Evolutionary conservation across 2,329 filamentous ascomycete species (phyloP).

Genomic region (Thielaviopsis populi): DNA sequence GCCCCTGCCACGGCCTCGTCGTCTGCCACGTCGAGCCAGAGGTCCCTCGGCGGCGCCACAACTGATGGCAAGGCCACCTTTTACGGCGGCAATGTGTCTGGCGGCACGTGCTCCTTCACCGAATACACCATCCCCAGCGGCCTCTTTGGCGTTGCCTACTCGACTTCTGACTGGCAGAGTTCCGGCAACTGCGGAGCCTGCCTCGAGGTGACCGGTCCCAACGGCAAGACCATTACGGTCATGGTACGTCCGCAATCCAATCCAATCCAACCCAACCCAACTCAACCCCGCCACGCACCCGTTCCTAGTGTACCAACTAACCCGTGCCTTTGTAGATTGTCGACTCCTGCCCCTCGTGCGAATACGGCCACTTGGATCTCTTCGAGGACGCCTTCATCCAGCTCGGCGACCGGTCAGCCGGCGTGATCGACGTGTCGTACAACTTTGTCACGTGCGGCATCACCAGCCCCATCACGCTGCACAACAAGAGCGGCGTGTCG

Average conservation of each 20-base stretch:
- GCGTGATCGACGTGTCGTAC: constrained; percentile 26
- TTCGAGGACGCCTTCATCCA: constrained; percentile 30
- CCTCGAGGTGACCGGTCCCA: constrained; percentile 41
- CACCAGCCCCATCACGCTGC: constrained; percentile 28
- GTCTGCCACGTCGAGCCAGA: background rate
- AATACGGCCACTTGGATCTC: constrained; percentile 29
- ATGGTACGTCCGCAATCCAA: constrained; percentile 35
- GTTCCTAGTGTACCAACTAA: constrained; percentile 6
- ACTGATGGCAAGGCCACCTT: constrained; percentile 26
- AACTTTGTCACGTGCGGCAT: constrained; percentile 29
- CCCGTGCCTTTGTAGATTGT: constrained; percentile 24
- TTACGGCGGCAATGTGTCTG: constrained; percentile 40
- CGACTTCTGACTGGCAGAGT: constrained; percentile 40
- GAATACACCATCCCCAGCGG: constrained; percentile 45
- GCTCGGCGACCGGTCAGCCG: constrained; percentile 25
- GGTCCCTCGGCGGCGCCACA: background rate
- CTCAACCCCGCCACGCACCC: no score
- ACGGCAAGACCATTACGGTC: constrained; percentile 42
- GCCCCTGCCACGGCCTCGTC: background rate
- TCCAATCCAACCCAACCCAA: no score
- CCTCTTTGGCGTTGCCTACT: constrained; percentile 47
- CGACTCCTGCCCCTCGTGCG: constrained; percentile 32
- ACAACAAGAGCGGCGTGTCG: constrained; percentile 32
- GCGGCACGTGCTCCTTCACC: constrained; percentile 49
- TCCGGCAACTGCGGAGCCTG: constrained; percentile 46